Conservation (phyloP, 2,329 filamentous ascomycete genomes). For the Microsporum audouinii region DNA sequence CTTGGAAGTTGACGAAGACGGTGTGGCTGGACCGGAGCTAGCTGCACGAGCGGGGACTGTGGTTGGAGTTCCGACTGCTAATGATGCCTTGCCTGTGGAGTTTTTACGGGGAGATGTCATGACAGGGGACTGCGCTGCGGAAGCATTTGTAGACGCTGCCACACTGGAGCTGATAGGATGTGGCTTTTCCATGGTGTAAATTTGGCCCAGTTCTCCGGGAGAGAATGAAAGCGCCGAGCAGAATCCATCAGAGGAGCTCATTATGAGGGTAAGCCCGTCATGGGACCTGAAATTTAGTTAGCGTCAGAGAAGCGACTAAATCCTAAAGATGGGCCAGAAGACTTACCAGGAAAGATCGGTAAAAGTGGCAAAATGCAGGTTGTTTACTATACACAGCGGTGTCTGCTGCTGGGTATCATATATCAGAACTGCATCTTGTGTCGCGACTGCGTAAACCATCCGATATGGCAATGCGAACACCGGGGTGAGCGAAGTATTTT, state of each 20-base stretch:
- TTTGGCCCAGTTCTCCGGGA: slow-evolving; percentile 70
- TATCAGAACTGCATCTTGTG: slow-evolving; percentile 84
- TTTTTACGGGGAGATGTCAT: slow-evolving; percentile 31
- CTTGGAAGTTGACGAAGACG: slow-evolving; percentile 7
- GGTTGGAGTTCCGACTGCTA: slow-evolving; percentile 41
- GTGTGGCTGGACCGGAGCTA: slow-evolving; percentile 1
- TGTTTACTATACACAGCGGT: slow-evolving; percentile 88
- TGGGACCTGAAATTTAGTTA: slow-evolving; percentile 48
- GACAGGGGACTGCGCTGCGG: slow-evolving; percentile 60
- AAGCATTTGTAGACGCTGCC: slow-evolving; percentile 49
- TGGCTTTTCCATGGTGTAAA: slow-evolving; percentile 50
- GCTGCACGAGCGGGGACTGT: slow-evolving; percentile 39
- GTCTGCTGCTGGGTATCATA: slow-evolving; percentile 97
- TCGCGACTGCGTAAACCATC: slow-evolving; percentile 93
- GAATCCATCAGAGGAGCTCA: slow-evolving; percentile 97
- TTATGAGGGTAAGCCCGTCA: slow-evolving; percentile 67
- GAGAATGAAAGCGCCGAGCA: slow-evolving; percentile 83
- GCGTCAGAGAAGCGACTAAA: not conserved
- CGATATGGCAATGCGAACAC: slow-evolving; percentile 82
- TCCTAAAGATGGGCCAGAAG: not conserved
- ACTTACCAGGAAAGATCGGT: slow-evolving; percentile 88
- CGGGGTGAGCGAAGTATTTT: slow-evolving; percentile 44
- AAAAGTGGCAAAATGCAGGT: slow-evolving; percentile 93
- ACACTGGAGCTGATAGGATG: slow-evolving; percentile 26
- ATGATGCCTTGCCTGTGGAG: slow-evolving; percentile 43